Base-by-base conservation (phyloP, 2,329 filamentous ascomycete genomes). In the Colletotrichum magnum region DNA sequence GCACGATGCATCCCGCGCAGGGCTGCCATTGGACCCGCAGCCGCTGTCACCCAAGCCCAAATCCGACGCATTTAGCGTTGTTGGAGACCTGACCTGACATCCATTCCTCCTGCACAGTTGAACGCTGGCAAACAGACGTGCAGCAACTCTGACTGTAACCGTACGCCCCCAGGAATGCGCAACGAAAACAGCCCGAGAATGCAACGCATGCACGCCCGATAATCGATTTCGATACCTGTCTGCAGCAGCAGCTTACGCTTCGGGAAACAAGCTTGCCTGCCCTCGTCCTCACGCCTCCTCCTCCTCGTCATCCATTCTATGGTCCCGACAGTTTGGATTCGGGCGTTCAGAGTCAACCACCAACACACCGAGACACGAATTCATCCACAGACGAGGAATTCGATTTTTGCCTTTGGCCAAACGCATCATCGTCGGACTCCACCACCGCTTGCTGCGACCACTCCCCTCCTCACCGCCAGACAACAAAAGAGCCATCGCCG, bases 281-380 rank as follows among this genome's bases (percentile, higher is more conserved):
- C 21, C 36, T 21, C 41, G 41, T 39, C 16, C 43, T 26, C 53
- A 21, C n/a, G n/a, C 12, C 39, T n/a, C 32, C n/a, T 57, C 66
- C 50, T 50, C 66, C 32, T 69, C 62, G 62, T 66, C 66, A 69
- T 69, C 24, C 18, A 39, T 21, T 36, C 4, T 28, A 45, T 18
- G 18, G 36, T 53, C 66, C 66, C 66, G 62, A 69, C 66, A 69
- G 62, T 24, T 48, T 66, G 66, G 66, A 21, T 51, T n/a, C n/a
- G 16, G 62, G 56, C 66, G 66, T 57, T 69, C 32, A 58, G 41
- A 52, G 43, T 45, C 41, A 56, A 10, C n/a, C 47, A 61, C 62
- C 24, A 56, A 47, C 41, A 69, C 32, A 69, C 24, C 32, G 24
- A 69, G 66, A 69, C 61, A 69, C 56, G 51, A 36, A 39, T 21